Percentiles rank a stretch among this genome's conserved stretches.
phyloP scores from a whole-genome alignment of 2,329 filamentous ascomycete genomes.

The Alternaria burnsii region DNA sequence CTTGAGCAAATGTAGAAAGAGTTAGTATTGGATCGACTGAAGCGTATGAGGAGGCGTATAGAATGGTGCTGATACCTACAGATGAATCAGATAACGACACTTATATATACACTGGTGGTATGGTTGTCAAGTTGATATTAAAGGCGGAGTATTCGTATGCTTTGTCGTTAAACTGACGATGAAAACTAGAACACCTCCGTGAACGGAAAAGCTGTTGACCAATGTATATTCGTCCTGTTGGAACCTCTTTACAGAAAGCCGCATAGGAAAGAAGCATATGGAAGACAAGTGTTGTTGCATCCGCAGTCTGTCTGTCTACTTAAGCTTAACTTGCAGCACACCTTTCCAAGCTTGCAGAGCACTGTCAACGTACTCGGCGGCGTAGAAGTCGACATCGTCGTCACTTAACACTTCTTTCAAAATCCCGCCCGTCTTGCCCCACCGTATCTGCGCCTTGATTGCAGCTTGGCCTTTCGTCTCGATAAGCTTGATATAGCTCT shows the following conservation, averaged over 20 bases:
- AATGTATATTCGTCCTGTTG: too few relatives aligned
- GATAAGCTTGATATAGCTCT: conserved; percentile 31
- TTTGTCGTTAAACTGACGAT: not conserved
- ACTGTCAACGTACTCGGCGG: conserved; percentile 43
- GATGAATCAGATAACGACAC: not conserved
- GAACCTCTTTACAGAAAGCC: not conserved
- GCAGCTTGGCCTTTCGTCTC: conserved; percentile 28
- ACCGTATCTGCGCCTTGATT: conserved; percentile 33
- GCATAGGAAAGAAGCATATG: not conserved
- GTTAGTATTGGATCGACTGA: not conserved
- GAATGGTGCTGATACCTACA: not conserved
- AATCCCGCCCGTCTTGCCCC: conserved; percentile 34
- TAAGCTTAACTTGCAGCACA: conserved; percentile 45
- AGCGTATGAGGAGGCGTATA: not conserved
- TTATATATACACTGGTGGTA: not conserved
- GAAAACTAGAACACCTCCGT: not conserved
- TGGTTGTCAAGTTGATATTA: not conserved
- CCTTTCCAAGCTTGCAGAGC: conserved; percentile 42
- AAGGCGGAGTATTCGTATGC: not conserved
- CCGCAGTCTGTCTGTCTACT: conserved; percentile 23
- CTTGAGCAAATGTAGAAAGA: not conserved
- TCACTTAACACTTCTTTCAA: conserved; percentile 32
- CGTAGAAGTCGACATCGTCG: conserved; percentile 36
- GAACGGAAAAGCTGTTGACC: not conserved
- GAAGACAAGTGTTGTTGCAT: not conserved